These are phyloP conservation scores for Chaetomium sp. DNA, from an alignment of 2,329 filamentous ascomycete species.

Conservation along the genomic window DNA sequence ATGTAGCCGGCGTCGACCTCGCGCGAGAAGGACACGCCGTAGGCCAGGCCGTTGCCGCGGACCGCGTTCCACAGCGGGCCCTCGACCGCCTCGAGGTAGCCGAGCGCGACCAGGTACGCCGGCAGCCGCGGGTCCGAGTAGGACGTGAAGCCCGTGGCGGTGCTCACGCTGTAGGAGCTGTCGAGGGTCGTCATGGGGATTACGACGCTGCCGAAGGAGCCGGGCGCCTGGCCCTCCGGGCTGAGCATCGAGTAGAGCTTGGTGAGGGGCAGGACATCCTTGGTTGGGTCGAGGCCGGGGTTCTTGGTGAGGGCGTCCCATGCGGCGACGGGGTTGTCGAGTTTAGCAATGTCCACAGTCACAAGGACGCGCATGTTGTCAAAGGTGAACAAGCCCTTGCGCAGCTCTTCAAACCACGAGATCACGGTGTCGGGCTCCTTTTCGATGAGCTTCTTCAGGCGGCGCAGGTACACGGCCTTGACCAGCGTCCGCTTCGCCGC, in stretches of 20 bases:
- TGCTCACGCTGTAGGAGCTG: slow-evolving; percentile 82
- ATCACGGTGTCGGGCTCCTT: slow-evolving; percentile 76
- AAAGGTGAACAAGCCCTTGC: slow-evolving; percentile 75
- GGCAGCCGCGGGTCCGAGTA: slow-evolving; percentile 78
- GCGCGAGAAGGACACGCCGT: slow-evolving; percentile 78
- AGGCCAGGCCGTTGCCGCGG: slow-evolving; percentile 89
- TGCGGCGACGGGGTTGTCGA: slow-evolving; percentile 72
- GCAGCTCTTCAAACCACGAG: slow-evolving; percentile 74
- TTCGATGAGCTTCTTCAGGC: slow-evolving; percentile 77
- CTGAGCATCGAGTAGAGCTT: slow-evolving; percentile 72
- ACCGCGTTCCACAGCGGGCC: slow-evolving; percentile 93
- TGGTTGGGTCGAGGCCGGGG: slow-evolving; percentile 50
- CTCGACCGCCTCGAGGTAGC: slow-evolving; percentile 91
- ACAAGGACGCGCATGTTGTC: slow-evolving; percentile 85
- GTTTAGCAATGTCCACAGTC: slow-evolving; percentile 74
- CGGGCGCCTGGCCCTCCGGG: slow-evolving; percentile 72
- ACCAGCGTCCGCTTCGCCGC: slow-evolving; percentile 82
- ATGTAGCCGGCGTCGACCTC: slow-evolving; percentile 78
- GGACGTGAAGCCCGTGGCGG: slow-evolving; percentile 71
- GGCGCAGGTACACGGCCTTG: slow-evolving; percentile 83
- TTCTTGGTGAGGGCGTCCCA: slow-evolving; percentile 69
- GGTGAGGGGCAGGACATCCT: slow-evolving; percentile 69
- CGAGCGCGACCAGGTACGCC: slow-evolving; percentile 81
- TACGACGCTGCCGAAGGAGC: slow-evolving; percentile 72
- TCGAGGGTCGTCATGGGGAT: slow-evolving; percentile 92